Percentiles rank a stretch among this genome's conserved stretches.
These are phyloP conservation scores for Penicillium dipodomyicola DNA, from an alignment of 495 filamentous ascomycete species.

Conservation along the genomic window DNA sequence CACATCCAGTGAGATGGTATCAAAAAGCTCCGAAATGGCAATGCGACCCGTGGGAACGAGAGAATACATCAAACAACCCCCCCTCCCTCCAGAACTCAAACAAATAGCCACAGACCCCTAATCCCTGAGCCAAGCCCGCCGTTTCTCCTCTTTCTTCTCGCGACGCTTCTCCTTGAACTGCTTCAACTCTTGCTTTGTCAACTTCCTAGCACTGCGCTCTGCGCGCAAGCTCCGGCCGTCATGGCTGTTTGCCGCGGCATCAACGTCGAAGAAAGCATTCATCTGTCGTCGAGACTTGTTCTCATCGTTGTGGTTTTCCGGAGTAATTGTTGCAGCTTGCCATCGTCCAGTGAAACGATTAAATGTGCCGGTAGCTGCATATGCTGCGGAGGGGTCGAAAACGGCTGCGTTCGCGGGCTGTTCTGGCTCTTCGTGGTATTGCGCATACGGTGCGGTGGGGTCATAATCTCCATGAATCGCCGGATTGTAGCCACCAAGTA, in stretches of 20 bases:
- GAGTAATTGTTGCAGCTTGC: conserved; percentile 60
- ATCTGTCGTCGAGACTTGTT: conserved; percentile 86
- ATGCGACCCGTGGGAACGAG: conserved; percentile 13
- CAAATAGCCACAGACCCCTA: conserved; percentile 31
- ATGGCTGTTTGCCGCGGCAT: conserved; percentile 90
- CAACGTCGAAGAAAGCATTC: conserved; percentile 96
- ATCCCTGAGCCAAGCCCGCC: conserved; percentile 86
- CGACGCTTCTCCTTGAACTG: conserved; percentile 68
- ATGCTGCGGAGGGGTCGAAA: conserved; percentile 44
- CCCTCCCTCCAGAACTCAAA: not conserved
- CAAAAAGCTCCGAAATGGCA: conserved; percentile 16
- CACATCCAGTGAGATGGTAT: conserved; percentile 23
- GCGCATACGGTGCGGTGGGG: conserved; percentile 86
- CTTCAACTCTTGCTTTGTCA: conserved; percentile 81
- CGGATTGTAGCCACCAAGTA: conserved; percentile 81
- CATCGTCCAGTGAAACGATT: conserved; percentile 91
- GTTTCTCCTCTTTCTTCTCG: conserved; percentile 92
- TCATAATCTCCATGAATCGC: conserved; percentile 96
- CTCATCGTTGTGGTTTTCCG: conserved; percentile 82
- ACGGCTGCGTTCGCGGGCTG: conserved; percentile 26
- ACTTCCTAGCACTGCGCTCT: conserved; percentile 80
- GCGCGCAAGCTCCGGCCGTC: conserved; percentile 90
- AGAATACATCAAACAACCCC: not conserved
- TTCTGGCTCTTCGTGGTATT: conserved; percentile 43
- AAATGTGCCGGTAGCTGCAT: conserved; percentile 71